A percentile compares a stretch with the other conserved stretches of the same genome.
Evolutionary conservation across 2,329 filamentous ascomycete species (phyloP).

Genomic region (Colletotrichum paranaense): DNA sequence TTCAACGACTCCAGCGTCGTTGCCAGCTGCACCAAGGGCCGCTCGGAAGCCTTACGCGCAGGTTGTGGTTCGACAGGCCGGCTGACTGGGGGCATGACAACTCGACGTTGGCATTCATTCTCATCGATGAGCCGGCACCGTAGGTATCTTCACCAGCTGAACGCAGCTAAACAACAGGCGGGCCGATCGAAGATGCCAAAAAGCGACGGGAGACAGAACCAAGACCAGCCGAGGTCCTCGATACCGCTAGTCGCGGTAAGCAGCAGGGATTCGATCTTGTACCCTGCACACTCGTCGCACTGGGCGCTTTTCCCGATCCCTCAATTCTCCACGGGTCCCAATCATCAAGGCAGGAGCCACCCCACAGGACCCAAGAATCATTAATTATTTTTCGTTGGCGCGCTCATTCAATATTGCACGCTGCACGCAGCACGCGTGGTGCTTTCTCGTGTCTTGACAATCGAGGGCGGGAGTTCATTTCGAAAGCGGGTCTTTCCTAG

Average conservation of each 20-base stretch:
- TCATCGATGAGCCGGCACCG: not conserved
- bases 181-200: conserved; percentile 6
- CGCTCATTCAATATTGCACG: conserved; percentile 21
- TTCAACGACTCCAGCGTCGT: conserved; percentile 12
- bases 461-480: not conserved
- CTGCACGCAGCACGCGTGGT: not conserved
- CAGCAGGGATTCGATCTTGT: conserved; percentile 14
- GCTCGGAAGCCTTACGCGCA: conserved; percentile 31
- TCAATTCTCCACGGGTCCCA: conserved; percentile 26
- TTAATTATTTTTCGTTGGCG: conserved; percentile 27
- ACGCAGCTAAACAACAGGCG: conserved; percentile 16
- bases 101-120: not conserved
- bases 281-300: conserved; percentile 36
- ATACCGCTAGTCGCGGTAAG: conserved; percentile 30
- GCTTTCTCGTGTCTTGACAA: conserved; percentile 8
- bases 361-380: conserved; percentile 30
- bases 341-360: conserved; percentile 6
- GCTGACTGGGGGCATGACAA: not conserved
- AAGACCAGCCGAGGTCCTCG: conserved; percentile 28
- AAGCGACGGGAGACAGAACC: conserved; percentile 18
- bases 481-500: not conserved
- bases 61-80: conserved; percentile 2
- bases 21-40: conserved; percentile 23
- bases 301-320: conserved; percentile 41
- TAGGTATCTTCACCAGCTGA: conserved; percentile 15